These are phyloP conservation scores for Malbranchea zuffiana DNA, from an alignment of 2,329 filamentous ascomycete species.

Conservation along the genomic window DNA sequence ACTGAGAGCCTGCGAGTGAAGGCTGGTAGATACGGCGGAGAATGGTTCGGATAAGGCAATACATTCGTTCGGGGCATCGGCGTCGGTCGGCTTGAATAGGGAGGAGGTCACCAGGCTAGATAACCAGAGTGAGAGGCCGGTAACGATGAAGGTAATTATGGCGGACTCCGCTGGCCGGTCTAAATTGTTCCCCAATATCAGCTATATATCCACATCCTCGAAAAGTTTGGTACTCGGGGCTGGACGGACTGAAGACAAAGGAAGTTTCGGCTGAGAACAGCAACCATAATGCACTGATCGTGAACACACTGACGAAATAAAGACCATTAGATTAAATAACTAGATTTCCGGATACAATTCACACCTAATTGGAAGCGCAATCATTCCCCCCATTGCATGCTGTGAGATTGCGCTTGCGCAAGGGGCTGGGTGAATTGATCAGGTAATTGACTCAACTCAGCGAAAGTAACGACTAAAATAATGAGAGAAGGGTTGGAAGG, in stretches of 20 bases:
- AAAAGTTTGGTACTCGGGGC: neutral
- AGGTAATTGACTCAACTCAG: too few species aligned
- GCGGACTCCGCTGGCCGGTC: slow-evolving; percentile 39
- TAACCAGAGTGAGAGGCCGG: slow-evolving; percentile 30
- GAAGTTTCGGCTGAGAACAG: slow-evolving; percentile 13
- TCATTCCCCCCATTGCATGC: too few species aligned
- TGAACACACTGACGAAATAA: slow-evolving; percentile 7
- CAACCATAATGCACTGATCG: slow-evolving; percentile 1
- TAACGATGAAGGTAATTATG: slow-evolving; percentile 32
- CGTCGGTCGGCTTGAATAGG: slow-evolving; percentile 14
- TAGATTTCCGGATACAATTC: too few species aligned
- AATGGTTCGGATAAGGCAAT: slow-evolving; percentile 9
- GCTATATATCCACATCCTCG: neutral
- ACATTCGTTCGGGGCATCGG: slow-evolving; percentile 5
- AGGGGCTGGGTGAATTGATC: too few species aligned
- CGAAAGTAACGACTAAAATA: too few species aligned
- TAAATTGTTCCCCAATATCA: slow-evolving; percentile 13
- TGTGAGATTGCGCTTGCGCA: too few species aligned
- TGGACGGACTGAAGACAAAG: slow-evolving; percentile 19
- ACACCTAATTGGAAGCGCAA: too few species aligned
- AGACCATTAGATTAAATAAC: too few species aligned
- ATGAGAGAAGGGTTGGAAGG: too few species aligned
- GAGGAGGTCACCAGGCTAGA: slow-evolving; percentile 25
- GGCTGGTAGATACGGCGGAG: neutral
- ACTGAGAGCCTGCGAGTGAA: slow-evolving; percentile 5